Conservation (phyloP, 371 early-diverging fungal genomes). For the Encephalitozoon intestinalis region DNA sequence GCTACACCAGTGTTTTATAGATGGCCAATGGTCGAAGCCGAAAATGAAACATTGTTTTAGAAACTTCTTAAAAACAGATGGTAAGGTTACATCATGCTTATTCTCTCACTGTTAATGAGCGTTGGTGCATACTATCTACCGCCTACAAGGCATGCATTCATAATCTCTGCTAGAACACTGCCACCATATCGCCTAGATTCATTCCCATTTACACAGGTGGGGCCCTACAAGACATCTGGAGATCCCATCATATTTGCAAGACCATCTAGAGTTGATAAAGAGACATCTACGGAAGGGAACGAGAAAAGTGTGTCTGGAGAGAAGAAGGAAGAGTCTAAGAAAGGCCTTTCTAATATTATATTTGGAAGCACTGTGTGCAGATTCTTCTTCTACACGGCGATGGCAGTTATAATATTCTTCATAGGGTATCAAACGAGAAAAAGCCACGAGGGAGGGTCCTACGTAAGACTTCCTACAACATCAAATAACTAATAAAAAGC, state of each 20-base stretch:
- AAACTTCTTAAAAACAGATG: not conserved
- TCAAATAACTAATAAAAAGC: constrained; percentile 5
- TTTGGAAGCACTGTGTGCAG: constrained; percentile 1
- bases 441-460: constrained; percentile 39
- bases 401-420: constrained; percentile 17
- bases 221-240: not conserved
- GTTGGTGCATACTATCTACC: constrained; percentile 1
- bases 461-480: constrained; percentile 49
- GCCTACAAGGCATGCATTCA: constrained; percentile 23
- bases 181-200: constrained; percentile 8
- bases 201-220: not conserved
- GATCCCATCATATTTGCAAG: not conserved
- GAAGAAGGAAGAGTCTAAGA: not conserved
- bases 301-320: not conserved
- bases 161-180: constrained; percentile 23
- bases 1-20: not conserved
- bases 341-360: not conserved
- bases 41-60: not conserved
- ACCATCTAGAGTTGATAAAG: not conserved
- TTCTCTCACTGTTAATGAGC: not conserved
- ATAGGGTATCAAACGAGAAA: constrained; percentile 55
- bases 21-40: not conserved
- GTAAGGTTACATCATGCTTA: not conserved
- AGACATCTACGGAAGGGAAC: not conserved
- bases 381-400: constrained; percentile 23